Evolutionary conservation across 352 stramenopile species (phyloP).

Genomic region (Plasmopara viticola): DNA sequence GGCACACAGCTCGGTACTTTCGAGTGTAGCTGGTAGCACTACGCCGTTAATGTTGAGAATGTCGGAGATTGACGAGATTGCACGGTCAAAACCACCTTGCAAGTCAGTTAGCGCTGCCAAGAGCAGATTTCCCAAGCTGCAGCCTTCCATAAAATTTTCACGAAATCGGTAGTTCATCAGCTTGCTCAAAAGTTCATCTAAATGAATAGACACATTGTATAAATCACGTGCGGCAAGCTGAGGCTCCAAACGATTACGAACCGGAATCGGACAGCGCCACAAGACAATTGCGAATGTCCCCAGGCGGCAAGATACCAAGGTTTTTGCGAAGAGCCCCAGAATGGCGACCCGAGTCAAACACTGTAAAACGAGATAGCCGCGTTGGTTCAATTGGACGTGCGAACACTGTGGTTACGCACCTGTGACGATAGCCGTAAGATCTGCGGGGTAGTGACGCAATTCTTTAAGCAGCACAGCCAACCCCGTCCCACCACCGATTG

Average conservation of each 20-base stretch:
- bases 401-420: constrained; percentile 15
- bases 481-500: constrained; percentile 70
- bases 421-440: constrained; percentile 83
- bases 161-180: constrained; percentile 87
- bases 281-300: constrained; percentile 84
- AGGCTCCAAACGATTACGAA: constrained; percentile 14
- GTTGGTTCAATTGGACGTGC: background rate
- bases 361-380: constrained; percentile 14
- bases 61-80: constrained; percentile 73
- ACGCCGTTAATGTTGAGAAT: constrained; percentile 82
- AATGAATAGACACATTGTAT: constrained; percentile 1
- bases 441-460: constrained; percentile 73
- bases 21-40: constrained; percentile 75
- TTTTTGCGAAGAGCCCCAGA: constrained; percentile 78
- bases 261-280: constrained; percentile 77
- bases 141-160: constrained; percentile 85
- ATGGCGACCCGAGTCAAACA: constrained; percentile 82
- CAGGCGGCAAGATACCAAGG: constrained; percentile 72
- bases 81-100: constrained; percentile 75
- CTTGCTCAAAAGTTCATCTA: constrained; percentile 81
- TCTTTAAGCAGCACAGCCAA: constrained; percentile 81
- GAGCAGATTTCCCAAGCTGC: constrained; percentile 75
- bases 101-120: constrained; percentile 78
- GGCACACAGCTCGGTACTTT: constrained; percentile 76
- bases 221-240: background rate